These are phyloP conservation scores for Epipyxis sp. DNA, from an alignment of 108 stramenopile genomes.

Conservation along the genomic window DNA sequence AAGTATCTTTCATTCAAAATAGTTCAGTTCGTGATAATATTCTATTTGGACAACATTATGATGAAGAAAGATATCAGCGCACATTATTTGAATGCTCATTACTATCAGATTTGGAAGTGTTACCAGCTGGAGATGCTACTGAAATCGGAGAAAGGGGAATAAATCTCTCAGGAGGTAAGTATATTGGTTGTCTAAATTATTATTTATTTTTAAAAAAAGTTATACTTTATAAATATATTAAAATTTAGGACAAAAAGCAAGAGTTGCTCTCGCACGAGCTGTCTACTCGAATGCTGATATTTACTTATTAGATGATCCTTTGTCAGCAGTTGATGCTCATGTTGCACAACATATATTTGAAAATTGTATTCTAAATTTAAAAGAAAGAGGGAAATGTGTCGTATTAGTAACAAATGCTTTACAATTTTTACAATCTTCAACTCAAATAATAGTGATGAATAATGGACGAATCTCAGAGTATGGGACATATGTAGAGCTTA, in stretches of 20 bases:
- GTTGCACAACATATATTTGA: slow-evolving; percentile 82
- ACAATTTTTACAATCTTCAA: slow-evolving; percentile 70
- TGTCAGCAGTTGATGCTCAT: slow-evolving; percentile 56
- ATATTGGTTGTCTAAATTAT: too few species aligned
- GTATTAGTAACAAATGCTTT: slow-evolving; percentile 85
- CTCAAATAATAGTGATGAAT: slow-evolving; percentile 68
- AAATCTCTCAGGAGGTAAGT: slow-evolving; percentile 89
- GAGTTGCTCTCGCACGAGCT: slow-evolving; percentile 91
- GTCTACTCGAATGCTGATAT: slow-evolving; percentile 83
- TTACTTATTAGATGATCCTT: slow-evolving; percentile 81
- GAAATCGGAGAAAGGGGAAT: slow-evolving; percentile 95
- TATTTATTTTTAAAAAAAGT: too few species aligned
- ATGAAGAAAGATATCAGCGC: slow-evolving; percentile 71
- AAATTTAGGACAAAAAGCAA: slow-evolving; percentile 82
- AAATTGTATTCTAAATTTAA: slow-evolving; percentile 72
- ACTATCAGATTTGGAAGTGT: slow-evolving; percentile 68
- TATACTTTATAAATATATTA: too few species aligned
- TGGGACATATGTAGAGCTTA: slow-evolving; percentile 69
- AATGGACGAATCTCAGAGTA: slow-evolving; percentile 72
- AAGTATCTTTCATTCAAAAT: slow-evolving; percentile 91
- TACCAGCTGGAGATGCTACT: slow-evolving; percentile 79
- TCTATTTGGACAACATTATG: slow-evolving; percentile 72
- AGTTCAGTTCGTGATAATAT: slow-evolving; percentile 84
- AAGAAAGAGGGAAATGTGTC: slow-evolving; percentile 53
- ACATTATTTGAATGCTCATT: slow-evolving; percentile 73